Evolutionary conservation across 768 basidiomycete genomes (phyloP).

Genomic region (Amanita brunnescens): DNA sequence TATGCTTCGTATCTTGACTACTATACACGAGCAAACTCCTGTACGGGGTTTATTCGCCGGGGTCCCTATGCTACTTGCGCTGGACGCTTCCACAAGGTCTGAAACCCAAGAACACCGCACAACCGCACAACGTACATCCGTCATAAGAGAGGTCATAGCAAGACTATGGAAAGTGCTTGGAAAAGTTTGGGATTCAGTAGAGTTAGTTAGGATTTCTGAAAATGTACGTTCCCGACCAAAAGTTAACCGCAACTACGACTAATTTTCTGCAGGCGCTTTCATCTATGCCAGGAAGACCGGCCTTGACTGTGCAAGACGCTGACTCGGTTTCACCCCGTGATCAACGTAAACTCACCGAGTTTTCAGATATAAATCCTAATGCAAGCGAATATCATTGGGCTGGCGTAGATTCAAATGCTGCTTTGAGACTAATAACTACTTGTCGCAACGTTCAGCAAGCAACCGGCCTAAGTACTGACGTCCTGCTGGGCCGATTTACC

Average conservation of each 20-base stretch:
- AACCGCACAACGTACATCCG: slow-evolving; percentile 35
- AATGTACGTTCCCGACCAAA: slow-evolving; percentile 31
- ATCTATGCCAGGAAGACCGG: slow-evolving; percentile 26
- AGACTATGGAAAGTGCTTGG: slow-evolving; percentile 65
- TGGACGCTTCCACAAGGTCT: slow-evolving; percentile 45
- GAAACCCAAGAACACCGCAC: slow-evolving; percentile 31
- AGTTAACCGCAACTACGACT: slow-evolving; percentile 6
- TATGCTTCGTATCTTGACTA: slow-evolving; percentile 56
- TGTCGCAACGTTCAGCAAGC: slow-evolving; percentile 49
- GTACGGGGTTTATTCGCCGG: slow-evolving; percentile 67
- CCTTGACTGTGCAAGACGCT: slow-evolving; percentile 19
- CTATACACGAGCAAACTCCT: slow-evolving; percentile 67
- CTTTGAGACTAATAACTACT: slow-evolving; percentile 47
- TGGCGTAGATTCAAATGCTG: slow-evolving; percentile 43
- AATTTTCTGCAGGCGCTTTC: slow-evolving; percentile 34
- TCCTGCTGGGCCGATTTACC: slow-evolving; percentile 45
- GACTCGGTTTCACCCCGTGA: not conserved
- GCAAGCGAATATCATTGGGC: slow-evolving; percentile 23
- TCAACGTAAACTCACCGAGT: not conserved
- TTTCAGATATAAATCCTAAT: not conserved
- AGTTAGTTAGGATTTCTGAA: slow-evolving; percentile 45
- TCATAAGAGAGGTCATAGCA: slow-evolving; percentile 55
- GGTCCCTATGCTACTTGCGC: slow-evolving; percentile 77
- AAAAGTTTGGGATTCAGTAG: slow-evolving; percentile 55
- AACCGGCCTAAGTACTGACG: slow-evolving; percentile 52